These are phyloP conservation scores for Diutina siamensis DNA, from an alignment of 1,139 yeast species.

Conservation along the genomic window DNA sequence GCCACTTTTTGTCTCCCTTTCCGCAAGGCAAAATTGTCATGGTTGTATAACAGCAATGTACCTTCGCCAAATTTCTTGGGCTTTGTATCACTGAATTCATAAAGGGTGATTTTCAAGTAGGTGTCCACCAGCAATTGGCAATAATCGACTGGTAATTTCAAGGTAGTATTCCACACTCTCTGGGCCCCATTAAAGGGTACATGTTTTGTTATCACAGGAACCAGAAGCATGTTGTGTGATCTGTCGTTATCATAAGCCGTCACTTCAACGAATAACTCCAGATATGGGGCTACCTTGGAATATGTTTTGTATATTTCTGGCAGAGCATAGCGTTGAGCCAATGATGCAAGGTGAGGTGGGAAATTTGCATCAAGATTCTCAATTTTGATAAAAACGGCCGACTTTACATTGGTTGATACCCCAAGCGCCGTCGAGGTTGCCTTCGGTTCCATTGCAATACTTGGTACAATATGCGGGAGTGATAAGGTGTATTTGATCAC, in stretches of 20 bases:
- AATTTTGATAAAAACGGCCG: constrained; percentile 31
- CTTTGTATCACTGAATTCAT: constrained; percentile 50
- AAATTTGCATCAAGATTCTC: background rate
- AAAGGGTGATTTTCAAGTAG: constrained; percentile 48
- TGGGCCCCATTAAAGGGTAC: constrained; percentile 40
- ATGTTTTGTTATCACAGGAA: constrained; percentile 58
- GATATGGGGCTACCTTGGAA: constrained; percentile 38
- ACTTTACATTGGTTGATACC: constrained; percentile 57
- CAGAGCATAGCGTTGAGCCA: constrained; percentile 41
- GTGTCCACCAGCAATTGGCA: constrained; percentile 57
- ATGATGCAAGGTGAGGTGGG: constrained; percentile 10
- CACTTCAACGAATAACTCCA: constrained; percentile 54
- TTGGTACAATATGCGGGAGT: too few relatives aligned
- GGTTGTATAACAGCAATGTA: constrained; percentile 47
- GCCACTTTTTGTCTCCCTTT: constrained; percentile 30
- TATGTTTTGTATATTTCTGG: constrained; percentile 40
- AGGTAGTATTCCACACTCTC: constrained; percentile 43
- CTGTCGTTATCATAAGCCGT: constrained; percentile 48
- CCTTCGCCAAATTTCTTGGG: constrained; percentile 48
- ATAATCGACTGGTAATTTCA: constrained; percentile 58
- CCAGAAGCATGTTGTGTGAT: constrained; percentile 40
- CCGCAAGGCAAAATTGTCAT: constrained; percentile 28
- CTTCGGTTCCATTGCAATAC: constrained; percentile 4
- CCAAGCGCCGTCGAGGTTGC: constrained; percentile 38
- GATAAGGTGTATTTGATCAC: too few relatives aligned